Evolutionary conservation across 805 yeast species (phyloP), one percentile per base, ranked within the genome.

Genomic region (Candida awuae): DNA sequence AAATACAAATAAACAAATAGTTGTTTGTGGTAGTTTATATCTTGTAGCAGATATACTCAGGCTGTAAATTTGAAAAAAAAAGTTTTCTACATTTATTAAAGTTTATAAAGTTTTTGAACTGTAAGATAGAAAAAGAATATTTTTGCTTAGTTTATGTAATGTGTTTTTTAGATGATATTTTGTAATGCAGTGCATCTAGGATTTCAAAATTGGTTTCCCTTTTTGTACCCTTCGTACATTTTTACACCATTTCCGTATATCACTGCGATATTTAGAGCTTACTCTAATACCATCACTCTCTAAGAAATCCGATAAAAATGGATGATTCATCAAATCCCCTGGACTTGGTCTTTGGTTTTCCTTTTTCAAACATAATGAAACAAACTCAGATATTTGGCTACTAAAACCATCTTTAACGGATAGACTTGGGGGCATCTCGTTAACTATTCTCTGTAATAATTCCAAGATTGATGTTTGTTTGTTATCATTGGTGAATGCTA

Each of bases 391-490:
- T 47, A 88, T 64, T 26, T 58, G 66, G 2, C 56, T 47, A 32
- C 75, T 72, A 51, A 65, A 78, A 50, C 75, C 52, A 40, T 69
- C 60, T 49, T 54, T 48, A 44, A 67, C 50, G 23, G 57, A 48
- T 34, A 88, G 67, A 1, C 71, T 65, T 9, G 98, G 98, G 0
- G 97, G 87, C 3, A 78, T 79, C 57, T 92, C 98, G 53, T 88
- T 85, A 18, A 92, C 98, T 31, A 92, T 88, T 51, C 96, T 66
- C 63, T 92, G 97, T 39, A 92, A 61, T 15, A 92, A 67, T 54
- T 92, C 98, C 47, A 92, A 67, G 32, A 92, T 90, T 1, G 96
- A 94, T 1, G 52, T 54, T 7, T 54, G 46, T 7, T 53, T 71
- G 20, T 70, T 53, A 8, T 47, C 53, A 44, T 75, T 79, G 17